Conservation (phyloP, 331 rosid species). For the Cydonia oblonga region DNA sequence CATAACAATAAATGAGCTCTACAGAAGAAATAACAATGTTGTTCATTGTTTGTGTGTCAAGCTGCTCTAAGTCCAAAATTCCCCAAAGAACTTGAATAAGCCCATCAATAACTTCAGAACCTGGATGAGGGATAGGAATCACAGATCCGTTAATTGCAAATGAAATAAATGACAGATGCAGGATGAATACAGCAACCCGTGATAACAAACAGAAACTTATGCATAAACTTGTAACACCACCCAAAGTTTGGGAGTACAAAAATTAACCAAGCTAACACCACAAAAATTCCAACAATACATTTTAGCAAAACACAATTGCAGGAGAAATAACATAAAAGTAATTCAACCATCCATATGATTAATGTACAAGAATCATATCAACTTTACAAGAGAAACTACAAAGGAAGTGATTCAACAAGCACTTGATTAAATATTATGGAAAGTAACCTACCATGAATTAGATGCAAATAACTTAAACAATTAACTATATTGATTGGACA, state of each 20-base stretch:
- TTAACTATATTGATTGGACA: neutral
- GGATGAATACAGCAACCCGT: neutral
- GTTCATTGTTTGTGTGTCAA: slow-evolving; percentile 91
- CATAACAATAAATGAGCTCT: slow-evolving; percentile 95
- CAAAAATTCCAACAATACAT: neutral
- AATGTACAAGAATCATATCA: neutral
- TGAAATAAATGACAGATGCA: neutral
- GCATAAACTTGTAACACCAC: neutral
- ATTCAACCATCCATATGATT: neutral
- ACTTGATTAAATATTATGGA: neutral
- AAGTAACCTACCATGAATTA: neutral
- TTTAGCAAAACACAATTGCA: neutral
- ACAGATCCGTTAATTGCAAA: slow-evolving; percentile 12
- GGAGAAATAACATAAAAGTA: neutral
- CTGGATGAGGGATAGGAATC: slow-evolving; percentile 31
- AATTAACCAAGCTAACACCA: neutral
- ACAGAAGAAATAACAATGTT: slow-evolving; percentile 92
- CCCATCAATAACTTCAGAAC: slow-evolving; percentile 89
- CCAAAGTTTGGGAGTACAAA: neutral
- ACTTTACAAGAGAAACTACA: neutral
- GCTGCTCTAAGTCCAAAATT: slow-evolving; percentile 94
- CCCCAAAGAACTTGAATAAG: slow-evolving; percentile 97
- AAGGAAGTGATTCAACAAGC: neutral
- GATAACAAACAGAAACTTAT: neutral
- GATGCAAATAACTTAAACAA: neutral